Evolutionary conservation across 140 eudicot genomes (phyloP).

Genomic region (Oenanthe javanica): DNA sequence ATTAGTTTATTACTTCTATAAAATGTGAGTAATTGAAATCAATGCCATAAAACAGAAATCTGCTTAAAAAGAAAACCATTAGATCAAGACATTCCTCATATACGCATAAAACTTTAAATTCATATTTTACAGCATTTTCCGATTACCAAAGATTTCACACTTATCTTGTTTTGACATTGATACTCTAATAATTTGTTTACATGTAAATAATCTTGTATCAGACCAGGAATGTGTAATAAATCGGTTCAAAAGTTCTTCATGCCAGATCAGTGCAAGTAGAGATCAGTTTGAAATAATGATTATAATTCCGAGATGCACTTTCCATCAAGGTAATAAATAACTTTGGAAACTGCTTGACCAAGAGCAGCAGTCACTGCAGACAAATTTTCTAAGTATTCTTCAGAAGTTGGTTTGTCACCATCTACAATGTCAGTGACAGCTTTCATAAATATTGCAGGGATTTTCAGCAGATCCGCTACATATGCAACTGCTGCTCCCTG

Average conservation of each 20-base stretch:
- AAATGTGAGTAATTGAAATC: no score
- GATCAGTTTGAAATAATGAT: constrained; percentile 5
- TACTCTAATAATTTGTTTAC: neutral
- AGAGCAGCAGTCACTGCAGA: constrained; percentile 70
- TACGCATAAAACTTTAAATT: neutral
- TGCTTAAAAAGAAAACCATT: no score
- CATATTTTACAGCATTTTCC: neutral
- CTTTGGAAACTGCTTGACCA: constrained; percentile 46
- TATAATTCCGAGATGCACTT: constrained; percentile 54
- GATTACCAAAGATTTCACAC: neutral
- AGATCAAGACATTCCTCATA: no score
- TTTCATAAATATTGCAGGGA: constrained; percentile 44
- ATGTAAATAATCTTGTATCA: neutral
- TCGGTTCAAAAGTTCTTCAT: neutral
- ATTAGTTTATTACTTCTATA: no score
- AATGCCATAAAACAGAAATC: no score
- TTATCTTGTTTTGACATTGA: neutral
- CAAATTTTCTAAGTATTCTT: constrained; percentile 63
- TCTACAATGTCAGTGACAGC: constrained; percentile 70
- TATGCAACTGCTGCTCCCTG: constrained; percentile 70
- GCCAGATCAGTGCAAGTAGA: neutral
- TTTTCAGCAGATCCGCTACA: constrained; percentile 51
- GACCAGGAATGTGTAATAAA: neutral
- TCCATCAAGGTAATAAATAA: constrained; percentile 65
- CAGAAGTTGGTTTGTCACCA: constrained; percentile 61